phyloP scores from a whole-genome alignment of 1,284 basidiomycete genomes.

The Cerioporus squamosus region DNA sequence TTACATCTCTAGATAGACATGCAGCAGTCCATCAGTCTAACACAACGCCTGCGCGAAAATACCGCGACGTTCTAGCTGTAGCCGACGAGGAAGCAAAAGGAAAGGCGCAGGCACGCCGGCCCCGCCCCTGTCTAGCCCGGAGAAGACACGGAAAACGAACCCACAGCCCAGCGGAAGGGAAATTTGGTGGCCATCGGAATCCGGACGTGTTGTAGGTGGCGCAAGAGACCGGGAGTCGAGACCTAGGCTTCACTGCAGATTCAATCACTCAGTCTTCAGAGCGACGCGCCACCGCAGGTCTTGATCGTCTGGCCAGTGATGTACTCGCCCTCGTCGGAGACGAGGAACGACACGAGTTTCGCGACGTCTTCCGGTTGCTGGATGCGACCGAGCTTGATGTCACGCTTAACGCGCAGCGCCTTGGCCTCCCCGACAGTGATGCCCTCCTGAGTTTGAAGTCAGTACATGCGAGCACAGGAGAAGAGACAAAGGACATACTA shows the following conservation, averaged over 20 bases:
- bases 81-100: neutral
- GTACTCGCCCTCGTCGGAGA: constrained; percentile 42
- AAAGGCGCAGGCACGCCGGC: constrained; percentile 15
- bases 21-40: neutral
- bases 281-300: constrained; percentile 38
- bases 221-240: too few species aligned
- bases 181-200: neutral
- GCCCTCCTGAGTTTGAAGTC: constrained; percentile 25
- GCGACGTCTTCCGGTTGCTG: constrained; percentile 46
- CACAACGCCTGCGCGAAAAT: neutral
- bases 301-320: constrained; percentile 46
- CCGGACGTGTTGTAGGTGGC: neutral
- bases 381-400: constrained; percentile 37
- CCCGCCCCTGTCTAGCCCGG: constrained; percentile 9
- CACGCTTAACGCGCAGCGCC: constrained; percentile 35
- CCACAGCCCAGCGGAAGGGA: neutral
- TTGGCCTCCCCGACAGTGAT: constrained; percentile 36
- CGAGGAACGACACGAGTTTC: constrained; percentile 48
- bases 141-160: neutral
- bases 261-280: constrained; percentile 12
- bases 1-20: too few species aligned
- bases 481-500: constrained; percentile 24
- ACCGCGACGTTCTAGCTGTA: neutral
- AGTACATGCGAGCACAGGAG: neutral
- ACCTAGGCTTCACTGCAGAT: too few species aligned